These are phyloP conservation scores for Linanthus parryae DNA, from an alignment of 148 eudicot genomes.

Conservation along the genomic window DNA sequence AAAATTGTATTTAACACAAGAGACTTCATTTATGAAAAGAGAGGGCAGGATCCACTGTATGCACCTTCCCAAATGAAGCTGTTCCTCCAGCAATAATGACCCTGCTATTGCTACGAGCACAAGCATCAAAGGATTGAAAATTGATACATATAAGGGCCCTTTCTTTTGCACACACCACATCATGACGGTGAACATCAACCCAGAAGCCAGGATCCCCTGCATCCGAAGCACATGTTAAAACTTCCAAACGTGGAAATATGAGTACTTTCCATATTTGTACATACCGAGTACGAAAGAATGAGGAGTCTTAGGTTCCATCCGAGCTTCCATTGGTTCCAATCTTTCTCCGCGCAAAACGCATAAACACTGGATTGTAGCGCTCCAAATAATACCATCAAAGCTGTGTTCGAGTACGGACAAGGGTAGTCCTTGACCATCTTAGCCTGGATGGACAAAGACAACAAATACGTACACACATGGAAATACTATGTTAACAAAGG, in stretches of 20 bases:
- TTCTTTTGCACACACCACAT: conserved; percentile 42
- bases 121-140: conserved; percentile 57
- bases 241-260: no score
- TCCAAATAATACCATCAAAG: conserved; percentile 3
- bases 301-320: conserved; percentile 6
- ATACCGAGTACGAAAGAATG: neutral
- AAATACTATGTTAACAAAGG: no score
- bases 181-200: conserved; percentile 21
- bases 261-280: no score
- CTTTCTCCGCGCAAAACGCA: conserved; percentile 1
- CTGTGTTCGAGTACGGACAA: conserved; percentile 4
- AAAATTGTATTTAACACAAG: no score
- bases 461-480: no score
- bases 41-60: neutral
- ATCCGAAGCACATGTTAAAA: no score
- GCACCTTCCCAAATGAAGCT: conserved; percentile 63
- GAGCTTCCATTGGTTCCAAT: conserved; percentile 1
- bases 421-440: conserved; percentile 7
- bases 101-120: conserved; percentile 52
- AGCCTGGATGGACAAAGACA: no score
- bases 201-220: conserved; percentile 38
- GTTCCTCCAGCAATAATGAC: conserved; percentile 43
- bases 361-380: conserved; percentile 1
- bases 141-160: conserved; percentile 50
- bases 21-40: no score